Percentiles rank a stretch among this genome's conserved stretches.
These are phyloP conservation scores for Globisporangium okanoganense DNA, from an alignment of 352 stramenopile genomes.

Conservation along the genomic window DNA sequence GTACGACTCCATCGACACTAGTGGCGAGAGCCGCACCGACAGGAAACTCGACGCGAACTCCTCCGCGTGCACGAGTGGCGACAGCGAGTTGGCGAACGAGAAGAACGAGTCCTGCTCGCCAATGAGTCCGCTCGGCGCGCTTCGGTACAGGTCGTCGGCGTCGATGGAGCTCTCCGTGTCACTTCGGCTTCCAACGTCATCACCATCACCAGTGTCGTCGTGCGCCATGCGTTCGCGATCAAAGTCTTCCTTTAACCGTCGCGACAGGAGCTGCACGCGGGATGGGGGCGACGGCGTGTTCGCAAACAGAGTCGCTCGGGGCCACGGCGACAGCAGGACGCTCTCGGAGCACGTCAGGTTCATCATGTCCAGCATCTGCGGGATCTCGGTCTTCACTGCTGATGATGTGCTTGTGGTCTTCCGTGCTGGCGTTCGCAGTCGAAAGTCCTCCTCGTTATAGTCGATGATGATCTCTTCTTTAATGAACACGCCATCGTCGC, in stretches of 20 bases:
- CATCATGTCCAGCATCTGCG: constrained; percentile 17
- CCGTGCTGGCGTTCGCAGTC: constrained; percentile 17
- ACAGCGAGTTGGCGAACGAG: constrained; percentile 74
- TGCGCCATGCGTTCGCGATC: constrained; percentile 17
- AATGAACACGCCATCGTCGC: not conserved
- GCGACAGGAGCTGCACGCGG: constrained; percentile 27
- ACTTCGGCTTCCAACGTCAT: no score
- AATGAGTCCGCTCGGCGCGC: constrained; percentile 30
- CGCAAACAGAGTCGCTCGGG: constrained; percentile 13
- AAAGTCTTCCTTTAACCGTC: constrained; percentile 34
- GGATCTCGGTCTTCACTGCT: constrained; percentile 16
- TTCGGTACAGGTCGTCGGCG: constrained; percentile 34
- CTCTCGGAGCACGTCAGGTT: constrained; percentile 10
- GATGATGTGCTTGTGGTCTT: not conserved
- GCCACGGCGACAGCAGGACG: constrained; percentile 16
- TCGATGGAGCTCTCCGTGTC: constrained; percentile 15
- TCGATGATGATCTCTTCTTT: constrained; percentile 8
- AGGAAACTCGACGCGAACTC: constrained; percentile 66
- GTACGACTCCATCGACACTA: constrained; percentile 40
- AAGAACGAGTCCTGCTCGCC: constrained; percentile 77
- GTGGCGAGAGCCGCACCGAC: constrained; percentile 53
- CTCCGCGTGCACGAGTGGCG: constrained; percentile 49
- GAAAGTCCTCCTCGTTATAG: constrained; percentile 12
- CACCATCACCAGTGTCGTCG: constrained; percentile 13
- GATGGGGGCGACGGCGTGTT: constrained; percentile 24